Evolutionary conservation across 1,284 basidiomycete species (phyloP), one percentile per base, ranked within the genome.

Genomic region (Marasmius oreades): DNA sequence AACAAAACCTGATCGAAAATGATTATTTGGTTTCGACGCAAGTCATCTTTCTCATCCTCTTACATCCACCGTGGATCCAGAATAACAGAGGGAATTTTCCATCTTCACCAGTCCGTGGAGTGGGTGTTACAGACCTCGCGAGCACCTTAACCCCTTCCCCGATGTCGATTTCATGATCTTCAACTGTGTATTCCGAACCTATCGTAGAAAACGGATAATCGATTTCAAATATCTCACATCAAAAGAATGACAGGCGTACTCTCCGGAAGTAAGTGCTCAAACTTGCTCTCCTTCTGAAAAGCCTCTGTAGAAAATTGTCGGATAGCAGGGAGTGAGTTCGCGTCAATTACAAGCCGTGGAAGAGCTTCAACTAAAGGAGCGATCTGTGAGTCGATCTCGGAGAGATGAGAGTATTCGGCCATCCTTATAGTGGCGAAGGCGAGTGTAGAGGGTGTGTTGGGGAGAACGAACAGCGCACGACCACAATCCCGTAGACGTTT

Each of bases 61-160:
- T 44, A 59, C 61, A 56, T 52, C 61, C 61, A 1, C 56, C 61
- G 11, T 62, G 58, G 6, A 45, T 24, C 42, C 39, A 62, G 16
- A 62, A 54, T 12, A 62, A 28, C 10, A 62, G 44, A 1, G 61
- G 61, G 23, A 59, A 62, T 5, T 16, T 51, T 6, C 16, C 39
- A 1, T 31, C 24, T 5, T 56, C 54, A 16, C 48, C 52, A 24
- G 43, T 26, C 10, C n/a, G 47, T 11, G 46, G 34, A 11, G 14
- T 26, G 1, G 54, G 54, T 16, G 37, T 33, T 23, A 55, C n/a
- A 43, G 34, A 22, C 18, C 46, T 50, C 5, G 54, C 54, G 16
- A 55, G 26, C 3, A 55, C 54, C 12, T 24, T 22, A 14, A 33
- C 47, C 1, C 54, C 54, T n/a, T 51, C 54, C 1, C 14, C 54